A percentile compares a stretch with the other conserved stretches of the same genome.
Evolutionary conservation across 116 monocot genomes (phyloP).

Genomic region (Papilionanthe hybrid): DNA sequence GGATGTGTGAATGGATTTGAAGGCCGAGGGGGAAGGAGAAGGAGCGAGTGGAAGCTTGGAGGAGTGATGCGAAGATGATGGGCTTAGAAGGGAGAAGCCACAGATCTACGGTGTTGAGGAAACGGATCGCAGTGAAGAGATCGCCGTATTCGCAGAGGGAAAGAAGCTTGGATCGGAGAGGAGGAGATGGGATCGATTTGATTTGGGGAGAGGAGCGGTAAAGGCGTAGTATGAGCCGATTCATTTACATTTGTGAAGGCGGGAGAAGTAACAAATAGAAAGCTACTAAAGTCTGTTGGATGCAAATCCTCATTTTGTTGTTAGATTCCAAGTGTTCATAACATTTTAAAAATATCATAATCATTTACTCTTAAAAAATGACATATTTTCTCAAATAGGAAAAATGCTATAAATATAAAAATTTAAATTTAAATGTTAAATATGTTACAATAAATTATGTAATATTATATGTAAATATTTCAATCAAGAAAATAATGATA

Average conservation of each 20-base stretch:
- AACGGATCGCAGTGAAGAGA: background rate
- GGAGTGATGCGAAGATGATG: constrained; percentile 43
- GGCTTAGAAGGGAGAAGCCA: constrained; percentile 2
- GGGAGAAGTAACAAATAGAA: background rate
- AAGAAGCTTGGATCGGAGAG: background rate
- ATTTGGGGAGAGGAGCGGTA: background rate
- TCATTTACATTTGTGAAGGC: background rate
- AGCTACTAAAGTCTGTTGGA: too few relatives aligned
- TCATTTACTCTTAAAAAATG: too few relatives aligned
- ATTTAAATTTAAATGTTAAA: too few relatives aligned
- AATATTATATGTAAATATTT: too few relatives aligned
- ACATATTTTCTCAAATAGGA: too few relatives aligned
- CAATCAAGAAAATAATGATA: too few relatives aligned
- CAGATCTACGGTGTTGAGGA: constrained; percentile 2
- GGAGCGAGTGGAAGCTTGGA: constrained; percentile 37
- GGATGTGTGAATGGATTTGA: constrained; percentile 48
- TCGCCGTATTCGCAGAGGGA: constrained; percentile 3
- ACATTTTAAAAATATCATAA: too few relatives aligned
- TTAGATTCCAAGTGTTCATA: too few relatives aligned
- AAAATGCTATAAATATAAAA: too few relatives aligned
- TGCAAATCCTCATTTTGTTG: too few relatives aligned
- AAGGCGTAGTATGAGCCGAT: background rate
- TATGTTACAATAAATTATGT: too few relatives aligned
- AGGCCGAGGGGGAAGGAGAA: constrained; percentile 45
- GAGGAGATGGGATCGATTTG: background rate